These are phyloP conservation scores for Solanum pennellii DNA, from an alignment of 257 asterid species.

Conservation along the genomic window DNA sequence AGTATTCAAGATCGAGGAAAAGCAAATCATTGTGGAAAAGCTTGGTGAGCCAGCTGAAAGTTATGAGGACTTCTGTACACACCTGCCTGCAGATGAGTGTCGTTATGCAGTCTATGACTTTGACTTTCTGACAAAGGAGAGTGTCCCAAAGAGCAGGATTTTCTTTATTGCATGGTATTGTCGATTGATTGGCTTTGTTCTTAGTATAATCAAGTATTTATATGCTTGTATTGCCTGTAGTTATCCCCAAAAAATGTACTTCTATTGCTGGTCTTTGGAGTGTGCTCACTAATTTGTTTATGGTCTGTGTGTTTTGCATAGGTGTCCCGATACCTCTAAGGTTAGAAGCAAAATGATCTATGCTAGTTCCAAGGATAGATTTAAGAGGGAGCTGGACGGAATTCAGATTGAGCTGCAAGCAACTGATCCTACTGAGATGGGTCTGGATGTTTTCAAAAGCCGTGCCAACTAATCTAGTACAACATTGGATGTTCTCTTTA, in stretches of 20 bases:
- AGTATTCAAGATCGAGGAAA: not conserved
- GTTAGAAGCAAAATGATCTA: conserved; percentile 2
- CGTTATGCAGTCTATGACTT: not conserved
- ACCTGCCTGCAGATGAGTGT: not conserved
- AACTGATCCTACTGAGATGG: conserved; percentile 1
- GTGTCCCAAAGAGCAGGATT: conserved; percentile 1
- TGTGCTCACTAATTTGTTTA: not conserved
- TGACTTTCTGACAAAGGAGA: not conserved
- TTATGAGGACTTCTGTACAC: conserved; percentile 1
- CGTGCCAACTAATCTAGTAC: not conserved
- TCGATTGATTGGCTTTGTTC: not conserved
- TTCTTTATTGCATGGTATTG: not conserved
- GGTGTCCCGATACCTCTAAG: not conserved
- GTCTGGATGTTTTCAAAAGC: conserved; percentile 1
- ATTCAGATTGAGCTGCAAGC: conserved; percentile 1
- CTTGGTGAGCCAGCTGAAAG: conserved; percentile 2
- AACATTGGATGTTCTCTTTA: not conserved
- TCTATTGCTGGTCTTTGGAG: not conserved
- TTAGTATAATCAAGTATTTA: not conserved
- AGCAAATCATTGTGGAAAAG: conserved; percentile 1
- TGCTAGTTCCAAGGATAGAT: conserved; percentile 1
- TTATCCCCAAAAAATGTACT: not conserved
- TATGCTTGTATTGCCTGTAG: not conserved
- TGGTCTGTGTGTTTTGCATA: not conserved
- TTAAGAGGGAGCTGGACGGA: not conserved